Evolutionary conservation across 83 land plant species (phyloP).

Genomic region (Diphasiastrum complanatum): DNA sequence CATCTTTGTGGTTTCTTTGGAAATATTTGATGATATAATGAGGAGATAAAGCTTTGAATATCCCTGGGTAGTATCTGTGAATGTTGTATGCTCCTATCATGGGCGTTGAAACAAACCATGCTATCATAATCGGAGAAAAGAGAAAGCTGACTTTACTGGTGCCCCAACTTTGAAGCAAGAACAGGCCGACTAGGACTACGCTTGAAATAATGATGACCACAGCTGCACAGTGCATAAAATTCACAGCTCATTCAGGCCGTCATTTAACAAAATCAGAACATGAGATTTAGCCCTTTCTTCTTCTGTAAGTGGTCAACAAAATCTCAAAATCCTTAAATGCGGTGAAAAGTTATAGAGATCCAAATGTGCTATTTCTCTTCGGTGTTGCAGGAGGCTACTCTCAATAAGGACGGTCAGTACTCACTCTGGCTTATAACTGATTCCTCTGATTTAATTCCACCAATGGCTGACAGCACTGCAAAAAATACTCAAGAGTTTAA

Average conservation of each 20-base stretch:
- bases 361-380: not conserved
- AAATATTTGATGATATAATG: constrained; percentile 41
- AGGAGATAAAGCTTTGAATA: constrained; percentile 44
- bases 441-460: constrained; percentile 40
- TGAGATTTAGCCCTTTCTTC: not conserved
- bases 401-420: constrained; percentile 6
- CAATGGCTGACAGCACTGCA: constrained; percentile 57
- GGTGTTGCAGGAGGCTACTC: not conserved
- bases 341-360: not conserved
- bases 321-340: too few relatives aligned
- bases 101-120: constrained; percentile 40
- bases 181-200: constrained; percentile 30
- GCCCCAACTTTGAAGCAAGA: constrained; percentile 45
- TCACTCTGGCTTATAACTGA: constrained; percentile 39
- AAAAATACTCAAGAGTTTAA: not conserved
- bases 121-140: constrained; percentile 43
- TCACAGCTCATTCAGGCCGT: not conserved
- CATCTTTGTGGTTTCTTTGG: constrained; percentile 26
- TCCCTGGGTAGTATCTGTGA: constrained; percentile 27
- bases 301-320: too few relatives aligned
- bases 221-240: constrained; percentile 23
- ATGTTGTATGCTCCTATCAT: constrained; percentile 40
- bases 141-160: constrained; percentile 35
- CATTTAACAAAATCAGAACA: not conserved
- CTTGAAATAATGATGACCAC: constrained; percentile 38